Percentiles rank a stretch among this genome's conserved stretches.
phyloP scores from a whole-genome alignment of 208 protist genomes.

The Angomonas deanei region DNA sequence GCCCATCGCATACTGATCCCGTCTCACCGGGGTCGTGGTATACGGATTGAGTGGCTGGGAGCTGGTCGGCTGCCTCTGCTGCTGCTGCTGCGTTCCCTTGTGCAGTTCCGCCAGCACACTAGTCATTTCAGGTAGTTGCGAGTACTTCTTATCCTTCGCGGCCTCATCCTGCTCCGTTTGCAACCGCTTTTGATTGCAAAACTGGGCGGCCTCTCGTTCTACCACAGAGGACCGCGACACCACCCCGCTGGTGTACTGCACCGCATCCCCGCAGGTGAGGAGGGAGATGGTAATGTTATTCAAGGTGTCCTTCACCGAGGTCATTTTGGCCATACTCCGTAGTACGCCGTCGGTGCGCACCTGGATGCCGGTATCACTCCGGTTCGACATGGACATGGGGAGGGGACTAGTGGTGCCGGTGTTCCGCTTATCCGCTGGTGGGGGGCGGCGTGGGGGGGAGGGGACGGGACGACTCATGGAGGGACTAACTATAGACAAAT shows the following conservation, averaged over 20 bases:
- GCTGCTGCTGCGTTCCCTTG: not conserved
- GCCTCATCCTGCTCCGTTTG: not conserved
- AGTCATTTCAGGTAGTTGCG: conserved; percentile 9
- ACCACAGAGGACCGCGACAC: not conserved
- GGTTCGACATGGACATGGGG: not conserved
- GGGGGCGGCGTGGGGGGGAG: too few relatives aligned
- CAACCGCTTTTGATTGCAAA: not conserved
- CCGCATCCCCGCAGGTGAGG: not conserved
- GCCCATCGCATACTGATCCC: too few relatives aligned
- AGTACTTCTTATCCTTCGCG: conserved; percentile 14
- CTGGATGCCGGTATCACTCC: not conserved
- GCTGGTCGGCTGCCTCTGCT: not conserved
- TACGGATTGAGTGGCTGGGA: not conserved
- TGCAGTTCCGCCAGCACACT: conserved; percentile 16
- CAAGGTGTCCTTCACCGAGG: not conserved
- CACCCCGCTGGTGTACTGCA: not conserved
- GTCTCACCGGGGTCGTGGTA: not conserved
- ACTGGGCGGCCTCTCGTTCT: conserved; percentile 12
- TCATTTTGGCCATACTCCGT: not conserved
- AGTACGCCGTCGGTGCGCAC: not conserved
- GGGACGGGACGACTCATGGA: too few relatives aligned
- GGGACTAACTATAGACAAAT: too few relatives aligned
- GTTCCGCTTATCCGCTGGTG: too few relatives aligned
- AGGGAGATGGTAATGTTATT: conserved; percentile 2
- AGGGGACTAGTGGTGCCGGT: not conserved